Base-by-base conservation (phyloP, 2,329 filamentous ascomycete species). In the Fonsecaea pedrosoi region DNA sequence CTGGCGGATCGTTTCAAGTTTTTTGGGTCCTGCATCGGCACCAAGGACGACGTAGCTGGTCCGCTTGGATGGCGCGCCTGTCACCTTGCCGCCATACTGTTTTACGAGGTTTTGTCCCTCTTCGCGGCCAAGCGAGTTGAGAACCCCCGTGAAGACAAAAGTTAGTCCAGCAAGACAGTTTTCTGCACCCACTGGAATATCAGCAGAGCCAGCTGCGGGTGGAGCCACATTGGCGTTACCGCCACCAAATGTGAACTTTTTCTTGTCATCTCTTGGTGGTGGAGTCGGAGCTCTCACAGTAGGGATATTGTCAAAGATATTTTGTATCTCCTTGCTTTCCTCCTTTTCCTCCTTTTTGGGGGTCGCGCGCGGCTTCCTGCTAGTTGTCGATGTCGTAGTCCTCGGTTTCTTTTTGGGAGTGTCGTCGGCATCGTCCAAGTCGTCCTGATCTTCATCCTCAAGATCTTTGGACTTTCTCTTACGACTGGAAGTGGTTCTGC, bases 11-110 rank as follows among this genome's bases (percentile, higher is more conserved):
- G 94, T 97, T 71, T 89, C 84, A 48, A 99, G 83, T 77, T 99
- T 99, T 78, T 90, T 96, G 0, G 95, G 95, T 0, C 95, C 95
- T 30, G 96, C 95, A 77, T 98, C 95, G 32, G 86, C 86, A 53
- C 95, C 95, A 2, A 99, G 85, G 15, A 99, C 92, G 54, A 99
- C 93, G 75, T 92, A 99, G 74, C 86, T 95, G 0, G 96, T 99
- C 79, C 97, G 98, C 75, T 89, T 91, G 76, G 94, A 98, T 21
- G 96, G 95, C 4, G 88, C 89, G 9, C 83, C 84, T 9, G 90
- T 96, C 30, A 97, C 89, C 79, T 97, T 98, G 61, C 95, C 95
- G 50, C 95, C 96, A 77, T 97, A 96, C 69, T 90, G 88, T 78
- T 99, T 99, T 64, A 98, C 92, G 18, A 99, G 82, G 53, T 86